Percentiles rank a stretch among this genome's conserved stretches.
These are phyloP conservation scores for Acer yangbiense DNA, from an alignment of 345 rosid species.

Conservation along the genomic window DNA sequence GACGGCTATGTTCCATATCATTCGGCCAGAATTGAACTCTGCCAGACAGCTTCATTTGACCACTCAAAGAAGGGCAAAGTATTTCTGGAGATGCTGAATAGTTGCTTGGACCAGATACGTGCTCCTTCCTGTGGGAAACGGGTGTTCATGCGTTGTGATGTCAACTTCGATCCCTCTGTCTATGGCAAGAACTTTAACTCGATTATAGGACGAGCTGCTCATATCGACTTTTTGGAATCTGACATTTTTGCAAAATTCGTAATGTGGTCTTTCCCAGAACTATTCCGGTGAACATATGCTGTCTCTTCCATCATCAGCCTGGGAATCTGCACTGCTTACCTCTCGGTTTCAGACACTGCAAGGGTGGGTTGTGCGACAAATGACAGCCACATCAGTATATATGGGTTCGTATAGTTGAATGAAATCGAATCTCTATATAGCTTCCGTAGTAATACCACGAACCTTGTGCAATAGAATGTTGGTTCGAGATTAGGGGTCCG, in stretches of 20 bases:
- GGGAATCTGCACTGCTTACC: conserved; percentile 1
- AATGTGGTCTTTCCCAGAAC: conserved; percentile 91
- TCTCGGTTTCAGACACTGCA: not conserved
- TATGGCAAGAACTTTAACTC: conserved; percentile 84
- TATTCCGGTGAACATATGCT: conserved; percentile 47
- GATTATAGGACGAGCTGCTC: conserved; percentile 92
- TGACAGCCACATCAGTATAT: not conserved
- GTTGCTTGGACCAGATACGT: conserved; percentile 92
- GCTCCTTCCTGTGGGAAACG: conserved; percentile 62
- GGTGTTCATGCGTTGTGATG: conserved; percentile 89
- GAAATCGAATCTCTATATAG: not conserved
- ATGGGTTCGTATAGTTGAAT: not conserved
- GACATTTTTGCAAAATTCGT: conserved; percentile 81
- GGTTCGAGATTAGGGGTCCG: not conserved
- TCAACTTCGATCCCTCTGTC: conserved; percentile 74
- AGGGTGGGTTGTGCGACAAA: not conserved
- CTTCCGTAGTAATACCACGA: not conserved
- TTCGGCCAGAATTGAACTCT: conserved; percentile 87
- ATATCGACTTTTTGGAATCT: conserved; percentile 89
- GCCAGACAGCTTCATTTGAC: conserved; percentile 80
- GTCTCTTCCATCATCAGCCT: not conserved
- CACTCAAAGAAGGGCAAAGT: conserved; percentile 72
- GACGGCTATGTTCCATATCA: conserved; percentile 99
- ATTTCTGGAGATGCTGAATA: conserved; percentile 90
- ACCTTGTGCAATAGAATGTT: not conserved